Evolutionary conservation across 1,284 basidiomycete species (phyloP).

Genomic region (Melampsora larici-populina): DNA sequence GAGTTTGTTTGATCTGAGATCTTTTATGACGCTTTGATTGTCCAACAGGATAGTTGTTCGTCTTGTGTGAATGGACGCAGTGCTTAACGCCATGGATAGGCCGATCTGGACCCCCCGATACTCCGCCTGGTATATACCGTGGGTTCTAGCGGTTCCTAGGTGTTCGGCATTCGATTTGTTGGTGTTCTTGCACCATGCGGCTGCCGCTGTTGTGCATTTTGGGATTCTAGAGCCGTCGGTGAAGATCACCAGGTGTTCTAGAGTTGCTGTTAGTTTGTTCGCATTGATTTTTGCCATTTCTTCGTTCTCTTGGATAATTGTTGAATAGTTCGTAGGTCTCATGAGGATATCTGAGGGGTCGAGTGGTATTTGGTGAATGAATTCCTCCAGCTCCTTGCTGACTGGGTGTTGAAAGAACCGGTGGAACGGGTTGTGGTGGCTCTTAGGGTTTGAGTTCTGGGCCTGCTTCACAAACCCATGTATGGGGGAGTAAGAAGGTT

Average conservation of each 20-base stretch:
- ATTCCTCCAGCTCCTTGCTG: too few relatives aligned
- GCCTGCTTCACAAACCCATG: neutral
- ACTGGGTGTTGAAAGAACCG: too few relatives aligned
- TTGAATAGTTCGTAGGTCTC: neutral
- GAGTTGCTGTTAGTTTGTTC: neutral
- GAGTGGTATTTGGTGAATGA: neutral
- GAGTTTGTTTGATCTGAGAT: too few relatives aligned
- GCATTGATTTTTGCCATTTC: neutral
- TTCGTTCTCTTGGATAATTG: neutral
- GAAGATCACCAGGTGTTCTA: neutral
- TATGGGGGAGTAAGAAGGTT: neutral
- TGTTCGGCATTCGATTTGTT: neutral
- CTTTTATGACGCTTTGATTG: slow-evolving; percentile 11
- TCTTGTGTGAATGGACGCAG: neutral
- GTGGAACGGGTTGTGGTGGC: neutral
- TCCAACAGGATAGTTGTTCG: neutral
- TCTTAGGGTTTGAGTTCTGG: neutral
- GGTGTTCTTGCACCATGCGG: neutral
- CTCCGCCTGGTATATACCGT: neutral
- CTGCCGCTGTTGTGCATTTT: too few relatives aligned
- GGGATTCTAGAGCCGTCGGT: neutral
- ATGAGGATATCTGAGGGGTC: neutral
- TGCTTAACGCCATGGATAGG: neutral
- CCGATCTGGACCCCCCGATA: neutral
- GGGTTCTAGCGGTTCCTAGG: neutral